Evolutionary conservation across 1,284 basidiomycete species (phyloP), one percentile per base, ranked within the genome.

Genomic region (Afroboletus lepidellus): DNA sequence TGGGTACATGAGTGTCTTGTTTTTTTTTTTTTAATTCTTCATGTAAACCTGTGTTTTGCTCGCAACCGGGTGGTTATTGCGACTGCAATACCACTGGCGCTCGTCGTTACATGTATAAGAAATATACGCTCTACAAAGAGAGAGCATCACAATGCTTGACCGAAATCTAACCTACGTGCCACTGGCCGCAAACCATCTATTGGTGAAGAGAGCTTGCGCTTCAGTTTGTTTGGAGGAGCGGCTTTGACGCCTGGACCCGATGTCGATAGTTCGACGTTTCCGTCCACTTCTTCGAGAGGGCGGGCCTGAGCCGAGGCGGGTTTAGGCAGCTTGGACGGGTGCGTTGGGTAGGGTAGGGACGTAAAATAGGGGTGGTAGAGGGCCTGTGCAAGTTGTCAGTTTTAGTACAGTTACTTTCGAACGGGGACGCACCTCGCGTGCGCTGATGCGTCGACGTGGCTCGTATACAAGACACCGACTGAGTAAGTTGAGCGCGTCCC

Each of bases 401-500:
- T 47, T 61, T 39, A 57, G 47, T 25, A 11, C 43, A 11, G 18
- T 12, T 3, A 24, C 16, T 30, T 30, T 29, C 36, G 16, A 52
- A 41, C 37, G 36, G 25, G 46, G 50, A 57, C 47, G 12, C 53
- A 92, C 92, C 60, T 91, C 83, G 71, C 77, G 79, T n/a, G 94
- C 92, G 41, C 80, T 79, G 48, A 94, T 85, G 3, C 97, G 85
- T 62, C 82, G 85, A 32, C 83, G 77, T 8, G 97, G 97, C 64
- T 99, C 94, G 64, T 91, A 98, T 8, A 81, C 76, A 16, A 99
- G 75, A 61, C 92, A 88, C 64, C 84, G 85, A 53, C 75, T 77
- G 33, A 98, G 78, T 12, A 99, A 78, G 60, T 94, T 94, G 34
- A 98, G 77, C 0, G 93, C 86, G 58, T 97, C 94, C 6, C 84